phyloP scores from a whole-genome alignment of 192 early-diverging fungal genomes.

The Backusella mclennaniae region DNA sequence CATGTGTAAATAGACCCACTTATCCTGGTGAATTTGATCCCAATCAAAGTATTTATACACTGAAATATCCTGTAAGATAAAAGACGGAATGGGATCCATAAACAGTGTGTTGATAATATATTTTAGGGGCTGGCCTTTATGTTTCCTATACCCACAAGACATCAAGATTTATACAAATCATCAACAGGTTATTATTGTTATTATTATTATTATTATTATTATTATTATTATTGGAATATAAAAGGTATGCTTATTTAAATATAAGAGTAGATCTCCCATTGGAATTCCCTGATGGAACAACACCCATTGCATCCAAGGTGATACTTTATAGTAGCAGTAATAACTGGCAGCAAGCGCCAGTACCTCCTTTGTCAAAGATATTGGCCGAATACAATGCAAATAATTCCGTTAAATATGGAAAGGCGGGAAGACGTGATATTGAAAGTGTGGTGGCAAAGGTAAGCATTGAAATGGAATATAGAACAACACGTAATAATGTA shows the following conservation, averaged over 20 bases:
- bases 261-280: conserved; percentile 56
- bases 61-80: conserved; percentile 67
- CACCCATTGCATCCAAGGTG: conserved; percentile 62
- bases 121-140: conserved; percentile 65
- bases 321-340: conserved; percentile 56
- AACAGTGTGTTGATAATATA: not conserved
- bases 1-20: conserved; percentile 41
- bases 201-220: not conserved
- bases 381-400: conserved; percentile 32
- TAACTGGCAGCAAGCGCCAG: conserved; percentile 46
- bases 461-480: not conserved
- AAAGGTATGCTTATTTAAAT: not conserved
- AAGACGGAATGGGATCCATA: not conserved
- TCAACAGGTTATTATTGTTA: conserved; percentile 39
- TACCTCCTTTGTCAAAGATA: conserved; percentile 37
- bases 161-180: conserved; percentile 46
- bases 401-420: conserved; percentile 34
- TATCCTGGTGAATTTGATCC: conserved; percentile 62
- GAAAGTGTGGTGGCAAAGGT: conserved; percentile 54
- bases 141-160: conserved; percentile 65
- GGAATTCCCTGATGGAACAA: conserved; percentile 72
- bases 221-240: not conserved
- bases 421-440: conserved; percentile 37
- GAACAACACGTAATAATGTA: not conserved
- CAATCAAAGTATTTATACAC: conserved; percentile 49